Evolutionary conservation across 805 yeast species (phyloP), one percentile per base, ranked within the genome.

Genomic region (Ascoidea tarda): DNA sequence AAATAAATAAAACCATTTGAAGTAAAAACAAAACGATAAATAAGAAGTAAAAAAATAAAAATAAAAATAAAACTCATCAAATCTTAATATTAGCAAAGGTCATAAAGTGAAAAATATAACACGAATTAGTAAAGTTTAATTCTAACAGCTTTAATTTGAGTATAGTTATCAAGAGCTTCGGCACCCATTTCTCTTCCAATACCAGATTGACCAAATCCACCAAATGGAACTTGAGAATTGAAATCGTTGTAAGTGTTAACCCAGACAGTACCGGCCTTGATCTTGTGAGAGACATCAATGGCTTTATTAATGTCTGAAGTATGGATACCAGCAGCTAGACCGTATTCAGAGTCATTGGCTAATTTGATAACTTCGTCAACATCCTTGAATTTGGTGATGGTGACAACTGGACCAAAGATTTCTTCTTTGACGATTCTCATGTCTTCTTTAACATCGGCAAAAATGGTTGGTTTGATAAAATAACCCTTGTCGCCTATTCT

Each of bases 161-260:
- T 73, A 73, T 79, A 81, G 72, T 77, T 78, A 59, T 78, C 84
- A 62, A 79, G 74, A 44, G 82, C 83, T 61, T 77, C 82, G 49
- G 67, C 69, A 68, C 87, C 87, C 84, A 81, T 78, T 72, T 81
- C 87, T 73, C 85, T 77, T 63, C 87, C 87, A 52, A 76, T 69
- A 72, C 87, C 87, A 56, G 82, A 77, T 68, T 77, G 76, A 62
- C 78, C 77, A 73, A 69, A 80, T 59, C 87, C 87, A 64, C 87
- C 87, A 63, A 81, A 81, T 69, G 87, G 87, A 66, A 80, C 82
- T 66, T 69, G 69, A 53, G 70, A 76, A 66, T 81, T 79, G 79
- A 80, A 79, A 66, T 79, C 84, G 63, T 80, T 80, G 71, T 80
- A 80, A 54, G 82, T 77, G 74, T 80, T 80, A 60, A 78, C 68